Conservation (phyloP, 1,284 basidiomycete genomes). For the Pseudozyma sp. region DNA sequence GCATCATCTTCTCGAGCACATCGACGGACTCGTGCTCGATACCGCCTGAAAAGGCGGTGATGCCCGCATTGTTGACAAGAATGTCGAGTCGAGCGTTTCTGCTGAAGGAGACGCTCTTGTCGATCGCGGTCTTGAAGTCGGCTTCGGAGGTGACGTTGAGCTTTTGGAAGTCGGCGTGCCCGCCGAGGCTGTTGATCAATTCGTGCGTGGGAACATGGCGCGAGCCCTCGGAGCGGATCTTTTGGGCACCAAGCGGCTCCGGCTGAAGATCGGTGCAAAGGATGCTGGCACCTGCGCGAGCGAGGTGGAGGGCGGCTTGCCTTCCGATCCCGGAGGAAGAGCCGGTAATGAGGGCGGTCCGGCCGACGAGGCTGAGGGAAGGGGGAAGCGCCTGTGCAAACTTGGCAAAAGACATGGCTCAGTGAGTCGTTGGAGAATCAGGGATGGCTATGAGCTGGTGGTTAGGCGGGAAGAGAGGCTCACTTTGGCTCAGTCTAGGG, state of each 20-base stretch:
- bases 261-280: constrained; percentile 48
- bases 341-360: constrained; percentile 47
- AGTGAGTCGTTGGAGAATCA: no score
- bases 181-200: constrained; percentile 41
- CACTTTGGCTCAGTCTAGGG: no score
- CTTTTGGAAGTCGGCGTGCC: constrained; percentile 39
- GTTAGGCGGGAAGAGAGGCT: no score
- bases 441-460: no score
- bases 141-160: constrained; percentile 46
- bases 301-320: constrained; percentile 31
- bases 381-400: constrained; percentile 49
- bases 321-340: constrained; percentile 46
- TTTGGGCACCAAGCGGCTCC: constrained; percentile 28
- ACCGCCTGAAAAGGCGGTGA: constrained; percentile 32
- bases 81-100: constrained; percentile 31
- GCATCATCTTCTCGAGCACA: constrained; percentile 38
- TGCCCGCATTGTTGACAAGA: constrained; percentile 46
- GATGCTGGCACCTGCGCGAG: constrained; percentile 39
- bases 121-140: constrained; percentile 40
- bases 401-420: constrained; percentile 40
- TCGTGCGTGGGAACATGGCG: constrained; percentile 41
- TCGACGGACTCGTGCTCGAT: constrained; percentile 44
- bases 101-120: constrained; percentile 28
- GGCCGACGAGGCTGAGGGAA: constrained; percentile 42
- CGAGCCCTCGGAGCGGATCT: constrained; percentile 12